phyloP scores from a whole-genome alignment of 352 stramenopile species.

The Phytophthora litchii region DNA sequence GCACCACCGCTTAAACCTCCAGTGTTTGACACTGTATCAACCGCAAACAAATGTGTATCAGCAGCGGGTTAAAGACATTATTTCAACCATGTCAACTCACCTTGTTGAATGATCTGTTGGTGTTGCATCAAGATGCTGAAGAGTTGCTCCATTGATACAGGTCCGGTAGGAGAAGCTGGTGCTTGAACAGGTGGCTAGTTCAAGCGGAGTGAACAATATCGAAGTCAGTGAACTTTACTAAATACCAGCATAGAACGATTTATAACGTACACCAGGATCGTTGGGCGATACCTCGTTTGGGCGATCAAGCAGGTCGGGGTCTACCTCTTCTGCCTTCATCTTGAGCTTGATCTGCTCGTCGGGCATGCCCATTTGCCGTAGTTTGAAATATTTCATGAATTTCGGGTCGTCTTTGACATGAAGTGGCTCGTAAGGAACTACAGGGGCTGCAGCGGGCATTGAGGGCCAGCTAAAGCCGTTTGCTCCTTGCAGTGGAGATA shows the following conservation, averaged over 20 bases:
- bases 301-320: slow-evolving; percentile 66
- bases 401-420: slow-evolving; percentile 78
- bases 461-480: slow-evolving; percentile 34
- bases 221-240: background rate
- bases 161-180: slow-evolving; percentile 30
- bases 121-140: slow-evolving; percentile 90
- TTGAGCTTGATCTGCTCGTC: slow-evolving; percentile 85
- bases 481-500: slow-evolving; percentile 22
- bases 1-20: slow-evolving; percentile 27
- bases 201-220: slow-evolving; percentile 1
- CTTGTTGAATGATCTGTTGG: slow-evolving; percentile 88
- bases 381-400: slow-evolving; percentile 86
- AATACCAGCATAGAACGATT: background rate
- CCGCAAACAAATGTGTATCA: background rate
- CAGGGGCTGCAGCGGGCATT: slow-evolving; percentile 27
- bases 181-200: slow-evolving; percentile 45
- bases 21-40: slow-evolving; percentile 53
- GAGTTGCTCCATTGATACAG: slow-evolving; percentile 86
- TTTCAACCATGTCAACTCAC: slow-evolving; percentile 23
- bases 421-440: slow-evolving; percentile 67
- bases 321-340: slow-evolving; percentile 73
- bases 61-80: background rate
- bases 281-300: slow-evolving; percentile 83
- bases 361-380: slow-evolving; percentile 83
- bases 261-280: slow-evolving; percentile 66